Evolutionary conservation across 441 rosid genomes (phyloP), one percentile per base, ranked within the genome.

Genomic region (Macaranga tanarius): DNA sequence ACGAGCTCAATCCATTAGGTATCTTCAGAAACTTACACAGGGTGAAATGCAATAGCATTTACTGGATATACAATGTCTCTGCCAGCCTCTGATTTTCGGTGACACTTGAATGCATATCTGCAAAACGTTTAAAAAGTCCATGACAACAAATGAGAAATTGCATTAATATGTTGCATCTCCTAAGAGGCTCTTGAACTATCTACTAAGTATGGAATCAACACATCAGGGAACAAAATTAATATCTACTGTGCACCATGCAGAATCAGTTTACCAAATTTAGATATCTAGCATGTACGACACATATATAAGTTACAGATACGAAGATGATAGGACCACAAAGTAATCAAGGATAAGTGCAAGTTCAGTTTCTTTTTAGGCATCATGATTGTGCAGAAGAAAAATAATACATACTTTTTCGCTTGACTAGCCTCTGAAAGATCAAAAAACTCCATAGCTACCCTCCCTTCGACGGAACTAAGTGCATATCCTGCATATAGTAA

Each of bases 31-130:
- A 84, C 99, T 91, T 82, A 95, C 99, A 95, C 88, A 63, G 99
- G 99, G 70, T 92, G 99, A 84, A 91, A 92, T 44, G 96, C 98
- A 68, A 95, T 91, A 65, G 98, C 93, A 82, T 93, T 95, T 64
- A 93, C 98, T 54, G 98, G 96, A 84, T 91, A 89, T 61, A 95
- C 98, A 68, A 92, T 88, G 84, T 93, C 99, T 73, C 90, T 87
- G 79, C 97, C 99, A 58, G 97, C 97, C 87, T 95, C 99, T 44
- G 97, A 86, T 85, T 95, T 92, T 62, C 99, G 83, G 78, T 95
- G 99, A 73, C 99, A 93, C 85, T 95, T 95, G 71, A 95, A 95
- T 63, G 99, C 99, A 84, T 95, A 93, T 71, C 99, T 95, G 87
- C 81, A 74, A 20, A 62, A 65, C 3, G 38, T 1, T 31, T 31